These are phyloP conservation scores for Spinacia oleracea DNA, from an alignment of 179 eudicot genomes.

Conservation along the genomic window DNA sequence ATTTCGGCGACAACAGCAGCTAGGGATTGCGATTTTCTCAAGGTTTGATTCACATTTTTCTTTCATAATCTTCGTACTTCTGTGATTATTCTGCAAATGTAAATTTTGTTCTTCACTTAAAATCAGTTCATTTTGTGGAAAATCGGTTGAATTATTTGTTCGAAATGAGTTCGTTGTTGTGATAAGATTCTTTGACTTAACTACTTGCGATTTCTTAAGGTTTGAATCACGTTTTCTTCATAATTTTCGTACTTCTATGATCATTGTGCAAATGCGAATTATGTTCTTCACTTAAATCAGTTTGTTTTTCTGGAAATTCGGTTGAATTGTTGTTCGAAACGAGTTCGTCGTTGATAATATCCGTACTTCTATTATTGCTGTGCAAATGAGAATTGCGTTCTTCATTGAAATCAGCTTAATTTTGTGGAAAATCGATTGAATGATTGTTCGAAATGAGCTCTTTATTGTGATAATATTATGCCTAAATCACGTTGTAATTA, in stretches of 20 bases:
- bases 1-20: background rate
- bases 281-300: background rate
- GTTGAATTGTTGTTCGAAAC: background rate
- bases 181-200: too few relatives aligned
- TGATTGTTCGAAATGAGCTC: background rate
- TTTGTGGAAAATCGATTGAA: background rate
- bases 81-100: background rate
- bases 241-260: background rate
- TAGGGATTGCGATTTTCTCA: slow-evolving; percentile 13
- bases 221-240: background rate
- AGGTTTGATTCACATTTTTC: slow-evolving; percentile 8
- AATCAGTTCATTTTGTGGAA: background rate
- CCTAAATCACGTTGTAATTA: background rate
- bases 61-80: background rate
- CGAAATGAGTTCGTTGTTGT: background rate
- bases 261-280: background rate
- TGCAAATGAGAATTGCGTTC: background rate
- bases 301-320: background rate
- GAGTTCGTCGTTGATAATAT: background rate
- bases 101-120: background rate
- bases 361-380: background rate
- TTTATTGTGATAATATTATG: background rate
- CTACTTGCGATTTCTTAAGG: slow-evolving; percentile 20
- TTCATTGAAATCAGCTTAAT: background rate
- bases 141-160: background rate